These are phyloP conservation scores for Zymoseptoria tritici DNA, from an alignment of 2,329 filamentous ascomycete genomes.

Conservation along the genomic window DNA sequence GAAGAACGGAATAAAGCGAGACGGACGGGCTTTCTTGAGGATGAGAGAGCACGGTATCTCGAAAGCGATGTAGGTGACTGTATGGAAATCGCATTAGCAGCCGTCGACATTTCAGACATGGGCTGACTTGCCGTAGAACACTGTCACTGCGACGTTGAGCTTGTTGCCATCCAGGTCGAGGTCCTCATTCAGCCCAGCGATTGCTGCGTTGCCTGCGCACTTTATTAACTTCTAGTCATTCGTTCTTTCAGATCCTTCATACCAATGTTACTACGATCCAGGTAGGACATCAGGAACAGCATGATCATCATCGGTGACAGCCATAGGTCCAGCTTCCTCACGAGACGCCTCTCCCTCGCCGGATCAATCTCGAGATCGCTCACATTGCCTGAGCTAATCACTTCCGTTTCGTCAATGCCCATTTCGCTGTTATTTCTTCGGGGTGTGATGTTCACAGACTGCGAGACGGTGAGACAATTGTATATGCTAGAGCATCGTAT, in stretches of 20 bases:
- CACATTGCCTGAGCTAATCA: neutral
- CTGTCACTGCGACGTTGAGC: slow-evolving; percentile 1
- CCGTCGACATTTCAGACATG: neutral
- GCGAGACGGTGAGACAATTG: no score
- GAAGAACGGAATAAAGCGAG: slow-evolving; percentile 3
- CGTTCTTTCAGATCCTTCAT: neutral
- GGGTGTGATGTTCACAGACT: no score
- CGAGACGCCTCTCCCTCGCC: slow-evolving; percentile 33
- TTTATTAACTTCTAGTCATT: no score
- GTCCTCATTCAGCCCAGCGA: slow-evolving; percentile 5
- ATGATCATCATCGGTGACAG: slow-evolving; percentile 36
- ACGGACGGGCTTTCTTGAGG: slow-evolving; percentile 7
- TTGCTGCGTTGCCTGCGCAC: slow-evolving; percentile 3
- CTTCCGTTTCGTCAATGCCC: neutral
- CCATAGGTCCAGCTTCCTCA: slow-evolving; percentile 24
- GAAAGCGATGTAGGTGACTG: slow-evolving; percentile 2
- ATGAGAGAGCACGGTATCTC: slow-evolving; percentile 5
- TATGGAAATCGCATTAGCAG: neutral
- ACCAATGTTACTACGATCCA: slow-evolving; percentile 57
- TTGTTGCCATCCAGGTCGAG: neutral
- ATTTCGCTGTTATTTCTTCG: no score
- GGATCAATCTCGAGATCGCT: slow-evolving; percentile 26
- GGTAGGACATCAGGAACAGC: slow-evolving; percentile 63
- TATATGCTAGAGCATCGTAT: neutral
- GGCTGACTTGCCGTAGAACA: slow-evolving; percentile 1